A percentile compares a stretch with the other conserved stretches of the same genome.
These are phyloP conservation scores for Coemansia sp. DNA, from an alignment of 371 early-diverging fungal genomes.

Conservation along the genomic window DNA sequence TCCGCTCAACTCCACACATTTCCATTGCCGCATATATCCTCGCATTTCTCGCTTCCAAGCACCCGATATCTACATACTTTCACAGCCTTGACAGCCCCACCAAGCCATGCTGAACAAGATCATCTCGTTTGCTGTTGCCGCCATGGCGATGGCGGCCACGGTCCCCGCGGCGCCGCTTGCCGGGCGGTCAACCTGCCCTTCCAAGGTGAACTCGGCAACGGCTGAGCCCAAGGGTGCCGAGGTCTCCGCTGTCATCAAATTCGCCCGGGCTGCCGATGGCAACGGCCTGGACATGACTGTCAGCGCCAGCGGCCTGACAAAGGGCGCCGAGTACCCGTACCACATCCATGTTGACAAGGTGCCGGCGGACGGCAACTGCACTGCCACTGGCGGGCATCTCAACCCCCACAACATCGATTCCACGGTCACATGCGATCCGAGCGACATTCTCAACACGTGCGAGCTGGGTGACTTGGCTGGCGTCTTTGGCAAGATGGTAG, in stretches of 20 bases:
- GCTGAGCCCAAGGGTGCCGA: slow-evolving; percentile 4
- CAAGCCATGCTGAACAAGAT: slow-evolving; percentile 6
- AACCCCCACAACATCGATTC: slow-evolving; percentile 39
- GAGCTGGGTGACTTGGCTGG: slow-evolving; percentile 60
- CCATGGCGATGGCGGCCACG: slow-evolving; percentile 3
- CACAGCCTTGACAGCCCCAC: no score
- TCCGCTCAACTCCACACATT: no score
- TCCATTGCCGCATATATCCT: no score
- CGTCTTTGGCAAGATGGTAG: slow-evolving; percentile 48
- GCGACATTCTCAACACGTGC: slow-evolving; percentile 49
- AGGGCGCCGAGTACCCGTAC: slow-evolving; percentile 43
- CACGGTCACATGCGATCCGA: no score
- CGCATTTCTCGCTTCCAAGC: no score
- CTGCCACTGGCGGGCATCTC: slow-evolving; percentile 54
- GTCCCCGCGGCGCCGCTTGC: neutral
- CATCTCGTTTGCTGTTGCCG: neutral
- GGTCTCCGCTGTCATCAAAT: neutral
- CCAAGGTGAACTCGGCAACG: slow-evolving; percentile 1
- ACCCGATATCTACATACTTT: no score
- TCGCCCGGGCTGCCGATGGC: neutral
- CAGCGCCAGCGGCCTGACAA: slow-evolving; percentile 26
- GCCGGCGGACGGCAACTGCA: slow-evolving; percentile 53
- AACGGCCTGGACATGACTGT: slow-evolving; percentile 13
- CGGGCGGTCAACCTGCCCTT: slow-evolving; percentile 2
- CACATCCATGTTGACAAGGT: slow-evolving; percentile 56